These are phyloP conservation scores for Dissophora globulifera DNA, from an alignment of 192 early-diverging fungal species.

Conservation along the genomic window DNA sequence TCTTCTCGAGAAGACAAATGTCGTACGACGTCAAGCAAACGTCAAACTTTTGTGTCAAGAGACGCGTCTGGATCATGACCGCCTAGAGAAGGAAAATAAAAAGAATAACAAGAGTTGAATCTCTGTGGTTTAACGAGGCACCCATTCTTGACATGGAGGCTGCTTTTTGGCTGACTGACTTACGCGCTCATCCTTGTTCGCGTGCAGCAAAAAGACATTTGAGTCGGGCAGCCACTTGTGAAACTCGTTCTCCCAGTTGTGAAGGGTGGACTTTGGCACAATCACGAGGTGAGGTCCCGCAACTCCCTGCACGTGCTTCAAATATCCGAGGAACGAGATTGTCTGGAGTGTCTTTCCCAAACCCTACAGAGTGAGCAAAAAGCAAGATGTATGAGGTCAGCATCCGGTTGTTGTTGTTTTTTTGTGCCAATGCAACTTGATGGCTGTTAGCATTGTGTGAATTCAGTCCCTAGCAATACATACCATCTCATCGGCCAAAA, in stretches of 20 bases:
- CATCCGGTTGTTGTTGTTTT: too few relatives aligned
- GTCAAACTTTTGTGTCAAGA: constrained; percentile 79
- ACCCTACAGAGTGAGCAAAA: too few relatives aligned
- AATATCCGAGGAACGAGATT: constrained; percentile 95
- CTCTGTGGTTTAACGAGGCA: too few relatives aligned
- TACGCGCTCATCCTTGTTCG: constrained; percentile 86
- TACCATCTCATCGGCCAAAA: constrained; percentile 98
- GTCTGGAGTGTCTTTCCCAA: constrained; percentile 97
- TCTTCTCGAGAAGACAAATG: constrained; percentile 93
- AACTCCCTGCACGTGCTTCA: constrained; percentile 83
- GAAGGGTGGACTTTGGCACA: constrained; percentile 95
- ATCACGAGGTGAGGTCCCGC: constrained; percentile 93
- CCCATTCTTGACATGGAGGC: too few relatives aligned
- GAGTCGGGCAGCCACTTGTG: constrained; percentile 91
- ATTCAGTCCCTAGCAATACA: too few relatives aligned
- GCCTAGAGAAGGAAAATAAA: constrained; percentile 54
- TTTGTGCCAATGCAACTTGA: too few relatives aligned
- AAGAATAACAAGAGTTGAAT: too few relatives aligned
- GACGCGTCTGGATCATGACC: constrained; percentile 62
- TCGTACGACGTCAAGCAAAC: constrained; percentile 98
- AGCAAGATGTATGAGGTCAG: too few relatives aligned
- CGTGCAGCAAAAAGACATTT: constrained; percentile 90
- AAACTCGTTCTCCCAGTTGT: constrained; percentile 97
- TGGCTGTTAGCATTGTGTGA: too few relatives aligned
- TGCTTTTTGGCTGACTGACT: constrained; percentile 2